phyloP scores from a whole-genome alignment of 2,329 filamentous ascomycete genomes.

The Diaporthe velutina region DNA sequence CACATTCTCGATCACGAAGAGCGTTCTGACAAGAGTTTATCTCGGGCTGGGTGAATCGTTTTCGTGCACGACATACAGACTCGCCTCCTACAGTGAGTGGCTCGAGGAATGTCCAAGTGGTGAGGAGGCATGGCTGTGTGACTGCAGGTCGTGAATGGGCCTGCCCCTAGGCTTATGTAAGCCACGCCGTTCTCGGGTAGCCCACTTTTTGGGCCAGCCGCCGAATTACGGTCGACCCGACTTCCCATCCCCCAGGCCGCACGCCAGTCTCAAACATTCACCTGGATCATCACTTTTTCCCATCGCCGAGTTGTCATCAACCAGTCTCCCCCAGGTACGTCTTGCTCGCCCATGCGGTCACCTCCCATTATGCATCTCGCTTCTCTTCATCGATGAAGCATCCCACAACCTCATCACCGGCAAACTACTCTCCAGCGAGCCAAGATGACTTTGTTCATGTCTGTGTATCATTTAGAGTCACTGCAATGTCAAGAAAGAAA shows the following conservation, averaged over 20 bases:
- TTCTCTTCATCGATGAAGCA: conserved; percentile 10
- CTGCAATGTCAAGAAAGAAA: conserved; percentile 19
- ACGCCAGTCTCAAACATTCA: conserved; percentile 29
- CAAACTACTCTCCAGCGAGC: conserved; percentile 1
- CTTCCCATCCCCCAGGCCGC: conserved; percentile 19
- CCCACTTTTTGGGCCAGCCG: conserved; percentile 25
- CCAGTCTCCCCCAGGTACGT: conserved; percentile 36
- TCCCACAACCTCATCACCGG: conserved; percentile 12
- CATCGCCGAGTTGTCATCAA: conserved; percentile 35
- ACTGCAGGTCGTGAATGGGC: background rate
- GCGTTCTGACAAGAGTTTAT: background rate
- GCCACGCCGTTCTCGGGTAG: background rate
- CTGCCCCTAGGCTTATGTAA: background rate
- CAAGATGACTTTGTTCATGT: conserved; percentile 26
- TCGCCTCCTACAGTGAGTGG: no score
- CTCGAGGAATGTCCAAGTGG: no score
- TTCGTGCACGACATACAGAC: background rate
- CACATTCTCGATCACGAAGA: background rate
- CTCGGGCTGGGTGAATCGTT: background rate
- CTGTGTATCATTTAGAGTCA: conserved; percentile 28
- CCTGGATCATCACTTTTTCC: conserved; percentile 40
- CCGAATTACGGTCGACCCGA: conserved; percentile 26
- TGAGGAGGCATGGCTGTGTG: background rate
- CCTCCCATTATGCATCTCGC: conserved; percentile 5
- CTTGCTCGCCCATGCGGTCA: conserved; percentile 18